These are phyloP conservation scores for Cairneyella variabilis DNA, from an alignment of 495 filamentous ascomycete species.

Conservation along the genomic window DNA sequence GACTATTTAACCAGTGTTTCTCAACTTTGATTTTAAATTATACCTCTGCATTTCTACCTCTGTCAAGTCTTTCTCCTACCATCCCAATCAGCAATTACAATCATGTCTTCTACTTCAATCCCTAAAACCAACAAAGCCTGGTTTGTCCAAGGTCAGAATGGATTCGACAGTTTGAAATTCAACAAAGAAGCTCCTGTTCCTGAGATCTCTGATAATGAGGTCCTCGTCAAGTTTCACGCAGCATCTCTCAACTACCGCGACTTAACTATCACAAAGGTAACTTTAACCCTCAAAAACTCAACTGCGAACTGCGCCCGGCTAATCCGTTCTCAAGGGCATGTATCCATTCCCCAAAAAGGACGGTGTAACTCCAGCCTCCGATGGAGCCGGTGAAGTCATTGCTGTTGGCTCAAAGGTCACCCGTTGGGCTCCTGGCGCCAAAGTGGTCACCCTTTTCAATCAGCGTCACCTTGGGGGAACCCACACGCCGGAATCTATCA, in stretches of 20 bases:
- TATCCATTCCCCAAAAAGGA: conserved; percentile 1
- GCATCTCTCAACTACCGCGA: conserved; percentile 84
- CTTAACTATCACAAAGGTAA: conserved; percentile 62
- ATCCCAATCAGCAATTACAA: too few relatives aligned
- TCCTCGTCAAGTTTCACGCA: conserved; percentile 63
- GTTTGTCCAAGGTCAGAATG: conserved; percentile 19
- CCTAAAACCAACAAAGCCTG: conserved; percentile 21
- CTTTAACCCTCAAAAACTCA: background rate
- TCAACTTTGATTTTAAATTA: too few relatives aligned
- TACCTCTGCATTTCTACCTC: too few relatives aligned
- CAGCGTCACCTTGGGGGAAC: conserved; percentile 63
- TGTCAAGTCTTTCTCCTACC: too few relatives aligned
- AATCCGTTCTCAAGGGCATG: too few relatives aligned
- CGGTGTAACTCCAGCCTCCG: conserved; percentile 55
- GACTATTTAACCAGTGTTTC: too few relatives aligned
- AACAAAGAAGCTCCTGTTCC: conserved; percentile 33
- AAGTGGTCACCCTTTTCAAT: conserved; percentile 70
- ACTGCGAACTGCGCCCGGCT: conserved; percentile 12
- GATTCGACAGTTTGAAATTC: conserved; percentile 24
- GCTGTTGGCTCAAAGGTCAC: conserved; percentile 59
- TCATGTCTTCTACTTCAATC: too few relatives aligned
- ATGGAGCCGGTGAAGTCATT: conserved; percentile 69
- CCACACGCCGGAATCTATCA: conserved; percentile 33
- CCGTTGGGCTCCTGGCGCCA: conserved; percentile 59
- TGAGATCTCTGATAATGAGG: conserved; percentile 59